Base-by-base conservation (phyloP, 2,329 filamentous ascomycete genomes). In the Colletotrichum echinochloae region DNA sequence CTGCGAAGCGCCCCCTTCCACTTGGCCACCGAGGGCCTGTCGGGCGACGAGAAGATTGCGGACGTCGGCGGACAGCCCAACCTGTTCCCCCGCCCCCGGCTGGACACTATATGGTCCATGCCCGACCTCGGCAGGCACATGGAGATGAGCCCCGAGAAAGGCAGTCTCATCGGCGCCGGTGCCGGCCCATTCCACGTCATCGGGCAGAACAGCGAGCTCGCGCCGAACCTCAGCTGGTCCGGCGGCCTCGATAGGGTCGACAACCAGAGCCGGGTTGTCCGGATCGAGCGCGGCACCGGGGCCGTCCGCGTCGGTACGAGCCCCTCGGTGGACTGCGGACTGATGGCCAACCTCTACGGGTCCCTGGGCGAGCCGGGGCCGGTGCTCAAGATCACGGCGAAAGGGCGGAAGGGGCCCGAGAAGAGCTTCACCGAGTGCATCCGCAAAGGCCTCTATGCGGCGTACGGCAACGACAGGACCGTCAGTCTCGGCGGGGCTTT, bases 61-160 rank as follows among this genome's bases (percentile, higher is more conserved):
- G 84, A 86, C 57, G 75, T 86, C 26, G 84, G 84, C 5, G 84
- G 83, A 0, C 81, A 81, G 30, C 74, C 78, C 1, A 82, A 84
- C 66, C 77, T 85, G 0, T 77, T 78, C 14, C 83, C 83, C 0
- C 56, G 37, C 0, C 81, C 82, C 0, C 76, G 78, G 5, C 73
- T 81, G 9, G 74, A 79, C 1, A 77, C 76, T 20, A 80, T 75
- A 44, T 85, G 79, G 66, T 76, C 77, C 3, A 62, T 83, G 57
- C 49, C 75, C 2, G 73, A 76, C 1, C 65, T 83, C 6, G 77
- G 79, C 1, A 66, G 73, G 26, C 62, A 76, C 1, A 83, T 84
- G 79, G 78, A 79, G 2, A 81, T 84, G 79, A 71, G 72, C 5
- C 57, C 72, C 0, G 66, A 65, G 1, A 72, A 72, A 3, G 82